Conservation (phyloP, 2,329 filamentous ascomycete species). For the Claviceps paspali region DNA sequence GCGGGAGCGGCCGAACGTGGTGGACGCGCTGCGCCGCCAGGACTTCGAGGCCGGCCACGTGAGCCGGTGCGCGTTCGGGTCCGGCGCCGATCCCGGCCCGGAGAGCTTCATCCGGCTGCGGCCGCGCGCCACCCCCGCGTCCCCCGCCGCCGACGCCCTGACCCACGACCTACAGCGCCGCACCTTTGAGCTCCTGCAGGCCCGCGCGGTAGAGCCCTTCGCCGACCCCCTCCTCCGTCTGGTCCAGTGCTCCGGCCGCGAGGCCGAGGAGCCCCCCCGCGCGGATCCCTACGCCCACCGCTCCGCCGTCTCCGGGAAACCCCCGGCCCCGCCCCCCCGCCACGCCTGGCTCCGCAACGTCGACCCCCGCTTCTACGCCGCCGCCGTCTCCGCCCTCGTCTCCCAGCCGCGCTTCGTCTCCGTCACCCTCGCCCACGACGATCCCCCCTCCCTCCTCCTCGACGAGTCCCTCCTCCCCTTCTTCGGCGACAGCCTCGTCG, state of each 20-base stretch:
- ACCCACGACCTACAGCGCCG: slow-evolving; percentile 72
- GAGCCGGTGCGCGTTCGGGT: too few species aligned
- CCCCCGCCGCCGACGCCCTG: too few species aligned
- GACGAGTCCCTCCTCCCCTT: slow-evolving; percentile 51
- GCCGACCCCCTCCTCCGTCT: slow-evolving; percentile 56
- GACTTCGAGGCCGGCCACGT: slow-evolving; percentile 67
- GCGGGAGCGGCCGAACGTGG: slow-evolving; percentile 58
- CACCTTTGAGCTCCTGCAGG: slow-evolving; percentile 73
- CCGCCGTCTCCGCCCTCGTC: slow-evolving; percentile 44
- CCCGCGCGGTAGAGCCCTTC: slow-evolving; percentile 57
- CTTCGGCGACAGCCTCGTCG: slow-evolving; percentile 61
- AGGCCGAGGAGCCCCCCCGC: too few species aligned
- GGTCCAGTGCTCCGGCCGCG: slow-evolving; percentile 64
- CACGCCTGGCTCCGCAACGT: slow-evolving; percentile 46
- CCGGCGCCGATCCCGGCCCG: too few species aligned
- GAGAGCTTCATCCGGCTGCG: too few species aligned
- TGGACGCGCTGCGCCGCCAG: slow-evolving; percentile 58
- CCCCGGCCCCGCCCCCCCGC: too few species aligned
- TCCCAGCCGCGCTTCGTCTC: slow-evolving; percentile 56
- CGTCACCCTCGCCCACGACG: slow-evolving; percentile 55
- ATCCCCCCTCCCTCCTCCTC: slow-evolving; percentile 58
- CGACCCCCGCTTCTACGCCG: slow-evolving; percentile 48
- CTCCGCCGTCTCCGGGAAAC: too few species aligned
- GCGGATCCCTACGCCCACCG: too few species aligned
- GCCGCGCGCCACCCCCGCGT: too few species aligned